These are phyloP conservation scores for Pseudomassariella vexata DNA, from an alignment of 2,329 filamentous ascomycete species.

Conservation along the genomic window DNA sequence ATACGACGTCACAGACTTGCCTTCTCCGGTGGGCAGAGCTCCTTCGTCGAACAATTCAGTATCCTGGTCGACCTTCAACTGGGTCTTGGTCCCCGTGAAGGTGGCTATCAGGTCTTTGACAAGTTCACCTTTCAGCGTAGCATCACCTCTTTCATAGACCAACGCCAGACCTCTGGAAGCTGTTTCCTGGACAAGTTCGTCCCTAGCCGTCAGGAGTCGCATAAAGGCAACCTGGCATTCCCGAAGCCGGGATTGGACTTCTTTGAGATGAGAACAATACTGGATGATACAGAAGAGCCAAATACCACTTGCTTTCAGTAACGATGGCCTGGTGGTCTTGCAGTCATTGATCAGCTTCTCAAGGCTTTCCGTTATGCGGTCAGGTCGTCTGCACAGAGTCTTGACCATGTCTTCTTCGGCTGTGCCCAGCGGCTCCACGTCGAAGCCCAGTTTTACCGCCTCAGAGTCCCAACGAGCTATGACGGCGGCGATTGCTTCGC, in stretches of 20 bases:
- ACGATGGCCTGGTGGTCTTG: constrained; percentile 77
- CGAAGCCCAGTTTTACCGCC: constrained; percentile 66
- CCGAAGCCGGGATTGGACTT: constrained; percentile 68
- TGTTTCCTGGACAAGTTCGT: constrained; percentile 93
- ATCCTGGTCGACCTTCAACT: constrained; percentile 79
- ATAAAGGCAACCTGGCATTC: constrained; percentile 85
- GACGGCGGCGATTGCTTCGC: constrained; percentile 77
- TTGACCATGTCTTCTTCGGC: constrained; percentile 25
- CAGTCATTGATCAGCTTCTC: constrained; percentile 73
- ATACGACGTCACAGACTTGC: constrained; percentile 87
- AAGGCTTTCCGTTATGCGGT: constrained; percentile 48
- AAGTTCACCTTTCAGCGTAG: constrained; percentile 71
- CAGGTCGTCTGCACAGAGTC: constrained; percentile 29
- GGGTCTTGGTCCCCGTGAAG: constrained; percentile 72
- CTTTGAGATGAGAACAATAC: constrained; percentile 73
- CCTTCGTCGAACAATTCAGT: constrained; percentile 93
- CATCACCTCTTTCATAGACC: constrained; percentile 89
- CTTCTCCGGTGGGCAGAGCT: constrained; percentile 82
- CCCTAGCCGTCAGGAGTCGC: constrained; percentile 76
- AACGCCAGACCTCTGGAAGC: constrained; percentile 86
- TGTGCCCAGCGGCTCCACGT: constrained; percentile 55
- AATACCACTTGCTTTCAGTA: constrained; percentile 88
- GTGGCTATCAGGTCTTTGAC: constrained; percentile 83
- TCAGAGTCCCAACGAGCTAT: constrained; percentile 79
- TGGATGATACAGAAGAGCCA: constrained; percentile 92